Evolutionary conservation across 1,284 basidiomycete genomes (phyloP).

Genomic region (Ustilago shanxiensis): DNA sequence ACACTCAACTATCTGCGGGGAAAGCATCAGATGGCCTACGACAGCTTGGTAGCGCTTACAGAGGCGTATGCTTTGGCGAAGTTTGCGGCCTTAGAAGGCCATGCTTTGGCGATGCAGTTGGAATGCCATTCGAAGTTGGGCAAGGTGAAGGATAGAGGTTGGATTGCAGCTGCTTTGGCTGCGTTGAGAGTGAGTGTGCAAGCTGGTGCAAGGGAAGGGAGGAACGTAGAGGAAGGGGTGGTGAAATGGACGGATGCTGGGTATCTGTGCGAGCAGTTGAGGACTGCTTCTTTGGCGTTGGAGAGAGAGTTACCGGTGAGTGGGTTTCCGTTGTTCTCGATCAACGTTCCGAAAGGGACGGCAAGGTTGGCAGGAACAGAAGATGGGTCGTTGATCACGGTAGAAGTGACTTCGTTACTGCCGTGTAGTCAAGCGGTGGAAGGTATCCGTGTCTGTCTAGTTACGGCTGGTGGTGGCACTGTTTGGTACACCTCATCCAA

Average conservation of each 20-base stretch:
- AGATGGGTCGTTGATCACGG: conserved; percentile 55
- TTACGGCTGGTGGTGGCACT: conserved; percentile 37
- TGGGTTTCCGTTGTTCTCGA: conserved; percentile 47
- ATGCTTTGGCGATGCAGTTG: conserved; percentile 79
- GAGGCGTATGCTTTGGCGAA: conserved; percentile 74
- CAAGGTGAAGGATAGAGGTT: conserved; percentile 78
- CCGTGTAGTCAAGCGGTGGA: conserved; percentile 52
- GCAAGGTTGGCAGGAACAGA: conserved; percentile 35
- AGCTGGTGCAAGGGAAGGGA: not conserved
- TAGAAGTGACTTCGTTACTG: conserved; percentile 44
- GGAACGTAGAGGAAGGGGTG: conserved; percentile 9
- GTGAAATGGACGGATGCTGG: conserved; percentile 35
- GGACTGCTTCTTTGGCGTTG: conserved; percentile 27
- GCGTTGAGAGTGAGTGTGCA: conserved; percentile 27
- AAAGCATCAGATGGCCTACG: conserved; percentile 29
- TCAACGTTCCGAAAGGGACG: conserved; percentile 14
- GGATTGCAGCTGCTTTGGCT: conserved; percentile 75
- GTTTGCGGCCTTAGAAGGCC: conserved; percentile 82
- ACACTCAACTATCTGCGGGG: conserved; percentile 77
- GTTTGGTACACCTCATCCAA: conserved; percentile 59
- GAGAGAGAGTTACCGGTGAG: conserved; percentile 56
- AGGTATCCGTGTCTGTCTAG: conserved; percentile 59
- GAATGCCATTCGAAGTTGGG: conserved; percentile 76
- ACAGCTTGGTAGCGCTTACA: conserved; percentile 28
- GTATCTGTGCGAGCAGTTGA: conserved; percentile 42